Evolutionary conservation across 139 green algal species (phyloP), one percentile per base, ranked within the genome.

Genomic region (Chlamydomonas sp.): DNA sequence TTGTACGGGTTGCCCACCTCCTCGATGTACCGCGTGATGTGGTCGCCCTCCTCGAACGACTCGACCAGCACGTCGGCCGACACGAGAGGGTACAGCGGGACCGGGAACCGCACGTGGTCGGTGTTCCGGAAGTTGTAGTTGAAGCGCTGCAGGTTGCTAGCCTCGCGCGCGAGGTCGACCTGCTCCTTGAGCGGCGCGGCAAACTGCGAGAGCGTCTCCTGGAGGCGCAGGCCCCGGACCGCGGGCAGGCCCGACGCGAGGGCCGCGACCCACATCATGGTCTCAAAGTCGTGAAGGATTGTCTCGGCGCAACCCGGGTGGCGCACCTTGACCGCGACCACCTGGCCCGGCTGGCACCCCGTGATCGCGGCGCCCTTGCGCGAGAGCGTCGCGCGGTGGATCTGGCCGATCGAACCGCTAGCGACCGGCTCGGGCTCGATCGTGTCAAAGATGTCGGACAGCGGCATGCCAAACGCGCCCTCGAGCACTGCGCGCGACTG

Each of bases 181-280:
- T 95, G 89, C 77, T 96, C 90, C 60, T 91, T 82, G 75, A 99
- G 85, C n/a, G 93, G 96, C n/a, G 85, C 88, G 6, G 87, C 89
- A 83, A 99, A 99, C 78, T 98, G 94, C 66, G 84, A 78, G 24
- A 99, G 80, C 54, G 83, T 96, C 49, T 98, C 90, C 58, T 95
- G 85, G 65, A 98, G 75, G 6, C 87, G 77, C 71, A 98, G 76
- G 31, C 76, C 24, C 6, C 26, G 22, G 35, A 94, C 39, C 2
- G 73, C 73, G 2, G 89, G 81, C 68, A 96, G 30, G 31, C 67
- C 22, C 0, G 65, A 72, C 0, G 80, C 73, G 33, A 87, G 2
- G 3, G 77, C 69, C 5, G 94, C 94, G 10, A 94, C 60, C 39
- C 67, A 83, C 76, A 92, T 76, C 90, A 99, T 98, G 57, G 95